Evolutionary conservation across 768 basidiomycete genomes (phyloP), one percentile per base, ranked within the genome.

Genomic region (Hypsizygus marmoreus): DNA sequence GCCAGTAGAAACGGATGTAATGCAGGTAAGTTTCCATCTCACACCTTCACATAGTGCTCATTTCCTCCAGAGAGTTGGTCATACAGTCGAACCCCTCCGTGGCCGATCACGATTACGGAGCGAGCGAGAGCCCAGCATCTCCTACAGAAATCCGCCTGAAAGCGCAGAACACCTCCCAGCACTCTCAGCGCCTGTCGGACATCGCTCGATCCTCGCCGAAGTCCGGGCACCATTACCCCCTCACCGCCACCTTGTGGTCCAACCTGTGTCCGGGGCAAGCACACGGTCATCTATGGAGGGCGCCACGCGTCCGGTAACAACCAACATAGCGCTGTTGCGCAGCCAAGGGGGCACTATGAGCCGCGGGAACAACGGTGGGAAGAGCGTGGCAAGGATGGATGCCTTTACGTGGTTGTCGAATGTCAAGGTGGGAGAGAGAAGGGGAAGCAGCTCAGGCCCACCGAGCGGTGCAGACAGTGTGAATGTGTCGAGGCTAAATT

Each of bases 1-100:
- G 90, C 95, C 93, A 0, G 76, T 97, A 2, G 81, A 83, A 43
- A 64, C 72, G 1, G 84, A 87, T 25, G 76, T 76, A 29, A 81
- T 89, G 72, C 76, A 86, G 74, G 91, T 81, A 53, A 30, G 70
- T 40, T 43, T 26, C 19, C 40, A 14, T 5, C 29, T 38, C 7
- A 19, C 2, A 28, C n/a, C 3, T 33, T 31, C 3, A 23, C 23
- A 25, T 40, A 12, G 45, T 38, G 4, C n/a, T 30, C 11, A 43
- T 65, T 7, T 63, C 33, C 23, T 19, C 39, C 47, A 84, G 81
- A 76, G 75, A 72, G 76, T 78, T 5, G 81, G 80, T 0, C 67
- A 76, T 49, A 49, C 46, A 6, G 62, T 65, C 4, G 68, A 64
- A 28, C 56, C 68, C 0, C 50, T 53, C 0, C 61, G 67, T 4